Percentiles rank a stretch among this genome's conserved stretches.
phyloP scores from a whole-genome alignment of 75 land plant genomes.

The Azolla pinnata region DNA sequence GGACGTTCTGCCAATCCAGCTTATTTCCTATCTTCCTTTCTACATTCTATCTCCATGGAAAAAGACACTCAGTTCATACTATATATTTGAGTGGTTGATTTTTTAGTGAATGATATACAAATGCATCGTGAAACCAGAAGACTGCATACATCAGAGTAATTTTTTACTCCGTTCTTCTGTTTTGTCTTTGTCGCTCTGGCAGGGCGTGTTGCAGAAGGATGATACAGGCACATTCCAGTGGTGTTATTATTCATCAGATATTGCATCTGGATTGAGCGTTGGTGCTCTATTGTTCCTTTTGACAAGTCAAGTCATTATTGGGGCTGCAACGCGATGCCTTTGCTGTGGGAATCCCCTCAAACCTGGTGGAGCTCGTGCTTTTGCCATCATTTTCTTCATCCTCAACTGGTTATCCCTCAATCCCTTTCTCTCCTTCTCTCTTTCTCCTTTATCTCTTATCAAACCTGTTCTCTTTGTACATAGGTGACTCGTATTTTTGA shows the following conservation, averaged over 20 bases:
- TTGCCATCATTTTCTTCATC: constrained; percentile 56
- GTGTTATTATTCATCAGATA: constrained; percentile 68
- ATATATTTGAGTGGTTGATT: too few species aligned
- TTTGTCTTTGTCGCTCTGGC: too few species aligned
- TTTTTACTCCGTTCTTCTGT: too few species aligned
- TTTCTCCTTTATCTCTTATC: background rate
- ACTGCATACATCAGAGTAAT: too few species aligned
- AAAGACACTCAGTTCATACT: too few species aligned
- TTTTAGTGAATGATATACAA: too few species aligned
- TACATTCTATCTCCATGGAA: too few species aligned
- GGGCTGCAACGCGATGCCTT: constrained; percentile 75
- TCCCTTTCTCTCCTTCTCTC: background rate
- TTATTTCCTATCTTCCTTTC: too few species aligned
- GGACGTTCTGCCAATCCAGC: too few species aligned
- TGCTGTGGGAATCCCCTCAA: constrained; percentile 71
- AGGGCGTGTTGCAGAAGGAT: too few species aligned
- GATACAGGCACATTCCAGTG: too few species aligned
- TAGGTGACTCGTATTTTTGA: background rate
- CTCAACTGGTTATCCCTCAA: constrained; percentile 47
- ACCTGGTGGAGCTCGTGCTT: constrained; percentile 64
- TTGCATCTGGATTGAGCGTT: constrained; percentile 76
- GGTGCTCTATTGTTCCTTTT: constrained; percentile 64
- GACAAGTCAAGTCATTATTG: constrained; percentile 48
- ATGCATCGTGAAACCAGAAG: too few species aligned
- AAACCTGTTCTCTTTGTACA: background rate